A percentile compares a stretch with the other conserved stretches of the same genome.
Conservation (phyloP, 352 stramenopile genomes). For the Pythium coloratum region DNA sequence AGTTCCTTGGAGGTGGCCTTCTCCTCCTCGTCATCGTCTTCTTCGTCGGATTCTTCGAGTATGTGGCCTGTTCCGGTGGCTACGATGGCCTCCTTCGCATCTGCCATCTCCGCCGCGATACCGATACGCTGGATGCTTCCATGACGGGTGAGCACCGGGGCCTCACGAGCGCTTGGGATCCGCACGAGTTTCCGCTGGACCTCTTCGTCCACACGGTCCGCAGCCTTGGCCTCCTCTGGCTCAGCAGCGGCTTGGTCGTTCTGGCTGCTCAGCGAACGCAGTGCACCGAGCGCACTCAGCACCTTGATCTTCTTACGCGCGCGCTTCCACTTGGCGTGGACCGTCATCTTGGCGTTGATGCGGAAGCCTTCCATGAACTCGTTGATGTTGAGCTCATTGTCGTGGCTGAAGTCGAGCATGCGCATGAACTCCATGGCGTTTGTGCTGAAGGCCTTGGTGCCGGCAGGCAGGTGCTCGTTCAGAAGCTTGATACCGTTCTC, state of each 20-base stretch:
- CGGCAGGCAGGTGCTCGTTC: conserved; percentile 72
- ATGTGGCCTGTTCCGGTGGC: conserved; percentile 7
- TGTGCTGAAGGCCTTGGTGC: conserved; percentile 67
- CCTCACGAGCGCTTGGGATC: conserved; percentile 34
- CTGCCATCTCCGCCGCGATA: conserved; percentile 15
- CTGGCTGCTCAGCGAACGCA: conserved; percentile 39
- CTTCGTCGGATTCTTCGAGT: conserved; percentile 18
- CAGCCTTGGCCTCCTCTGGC: conserved; percentile 22
- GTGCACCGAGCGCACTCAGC: conserved; percentile 71
- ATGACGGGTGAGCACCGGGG: conserved; percentile 58
- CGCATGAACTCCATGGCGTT: conserved; percentile 78
- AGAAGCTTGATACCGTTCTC: conserved; percentile 79
- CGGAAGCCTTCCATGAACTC: conserved; percentile 90
- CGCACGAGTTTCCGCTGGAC: conserved; percentile 29
- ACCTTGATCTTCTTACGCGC: conserved; percentile 87
- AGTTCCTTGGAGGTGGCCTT: conserved; percentile 10
- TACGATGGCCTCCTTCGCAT: conserved; percentile 15
- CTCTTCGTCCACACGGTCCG: conserved; percentile 20
- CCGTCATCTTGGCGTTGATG: conserved; percentile 84
- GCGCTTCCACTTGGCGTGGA: conserved; percentile 86
- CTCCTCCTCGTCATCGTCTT: conserved; percentile 30
- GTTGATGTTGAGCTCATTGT: conserved; percentile 90
- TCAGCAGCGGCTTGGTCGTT: conserved; percentile 9
- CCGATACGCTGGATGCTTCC: conserved; percentile 70
- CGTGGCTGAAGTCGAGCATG: conserved; percentile 85